Base-by-base conservation (phyloP, 129 eudicot species). In the Ambrosia artemisiifolia region DNA sequence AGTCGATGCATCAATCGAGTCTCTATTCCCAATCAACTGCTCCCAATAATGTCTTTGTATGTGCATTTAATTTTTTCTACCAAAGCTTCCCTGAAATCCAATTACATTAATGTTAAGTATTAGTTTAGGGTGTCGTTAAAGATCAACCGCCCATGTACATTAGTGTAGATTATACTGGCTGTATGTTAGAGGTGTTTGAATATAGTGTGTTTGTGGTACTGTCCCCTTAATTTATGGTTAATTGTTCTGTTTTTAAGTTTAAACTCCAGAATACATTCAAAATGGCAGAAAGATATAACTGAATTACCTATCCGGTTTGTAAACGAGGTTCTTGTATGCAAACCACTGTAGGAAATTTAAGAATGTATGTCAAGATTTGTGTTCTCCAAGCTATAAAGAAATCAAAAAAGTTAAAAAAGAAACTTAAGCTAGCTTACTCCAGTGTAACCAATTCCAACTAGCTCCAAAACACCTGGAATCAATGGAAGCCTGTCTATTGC, bases 401-500 rank as follows among this genome's bases (percentile, higher is more conserved):
- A 75, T 63, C 7, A 34, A 40, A 55, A 38, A 5, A 24, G 0
- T 1, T 6, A 24, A 24, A 40, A 50, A 12, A 40, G 40, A 32
- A 43, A 24, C 24, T 12, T n/a, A 30, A 56, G 78, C 96, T 86
- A 56, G 78, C 96, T 86, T 90, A 94, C 98, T 18, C 98, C 98
- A 7, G 96, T 84, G 75, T 86, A 90, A 64, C 98, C 97, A 73
- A 94, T 94, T 61, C 98, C 98, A 48, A 94, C 97, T 0, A 94
- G 89, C 88, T 94, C 98, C 6, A 94, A 83, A 81, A 90, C 87
- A 56, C 96, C 98, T 65, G 98, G 98, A 74, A 88, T 67, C 65
- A 90, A 62, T 24, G 98, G 98, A 70, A 94, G 97, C 95, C 79
- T 85, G 82, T 94, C 98, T 77, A 94, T 88, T 63, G 98, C 97